Evolutionary conservation across 225 moss, liverwort and hornwort genomes (phyloP), one percentile per base, ranked within the genome.

Genomic region (Asterella californica): DNA sequence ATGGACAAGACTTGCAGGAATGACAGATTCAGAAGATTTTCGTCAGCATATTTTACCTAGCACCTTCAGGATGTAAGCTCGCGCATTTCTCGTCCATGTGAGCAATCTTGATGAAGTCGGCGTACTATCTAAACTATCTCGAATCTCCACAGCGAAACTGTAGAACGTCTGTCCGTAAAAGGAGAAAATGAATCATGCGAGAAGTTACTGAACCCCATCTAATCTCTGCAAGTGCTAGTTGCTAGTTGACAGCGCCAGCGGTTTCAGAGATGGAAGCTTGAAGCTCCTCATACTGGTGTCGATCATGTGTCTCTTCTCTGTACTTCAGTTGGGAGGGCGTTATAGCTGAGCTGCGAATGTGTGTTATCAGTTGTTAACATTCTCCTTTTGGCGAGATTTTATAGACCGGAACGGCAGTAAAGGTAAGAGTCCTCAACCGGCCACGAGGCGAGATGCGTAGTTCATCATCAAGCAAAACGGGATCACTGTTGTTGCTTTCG

Each of bases 1-100:
- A 38, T 70, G 73, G n/a, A 72, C 50, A 33, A 73, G 30, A 73
- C 52, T 32, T 49, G 52, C 30, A 73, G 73, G 50, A 73, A 48
- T 73, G 50, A 73, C 50, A 52, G 27, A 25, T 50, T 73, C 50
- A 30, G 19, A 73, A 17, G 29, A 30, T n/a, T 22, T 70, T 10
- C 46, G 25, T 42, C 0, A 0, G 70, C 70, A n/a, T 73, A 2
- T 73, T 17, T 49, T 52, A 12, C 30, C 5, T 52, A 52, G 30
- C 29, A 29, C 9, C 50, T 12, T 50, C 15, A 36, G 67, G 32
- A 50, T 6, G 71, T n/a, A 45, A 42, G n/a, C n/a, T 71, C 25
- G 14, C 14, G 46, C 27, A n/a, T n/a, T n/a, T 3, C 46, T 22
- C 22, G 47, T 9, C n/a, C 1, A 19, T 11, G 14, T 71, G 46